phyloP scores from a whole-genome alignment of 2,329 filamentous ascomycete genomes.

The Neurospora crassa region DNA sequence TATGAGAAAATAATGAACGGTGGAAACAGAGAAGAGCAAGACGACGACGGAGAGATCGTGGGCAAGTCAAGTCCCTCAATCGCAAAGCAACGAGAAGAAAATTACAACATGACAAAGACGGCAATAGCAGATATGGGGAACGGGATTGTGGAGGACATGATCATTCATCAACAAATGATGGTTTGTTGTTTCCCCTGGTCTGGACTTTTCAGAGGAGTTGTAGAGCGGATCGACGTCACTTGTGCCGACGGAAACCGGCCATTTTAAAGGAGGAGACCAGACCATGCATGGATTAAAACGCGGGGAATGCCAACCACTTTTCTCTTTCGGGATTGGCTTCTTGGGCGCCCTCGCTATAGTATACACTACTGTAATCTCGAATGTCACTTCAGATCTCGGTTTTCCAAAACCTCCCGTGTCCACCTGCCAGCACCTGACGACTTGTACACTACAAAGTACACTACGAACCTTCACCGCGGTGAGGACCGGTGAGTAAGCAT shows the following conservation, averaged over 20 bases:
- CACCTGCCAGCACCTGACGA: neutral
- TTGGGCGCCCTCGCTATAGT: neutral
- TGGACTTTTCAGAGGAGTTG: neutral
- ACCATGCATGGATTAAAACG: neutral
- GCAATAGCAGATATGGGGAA: neutral
- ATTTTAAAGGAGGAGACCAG: neutral
- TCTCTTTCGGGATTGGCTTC: neutral
- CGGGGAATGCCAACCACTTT: neutral
- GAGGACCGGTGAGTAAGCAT: neutral
- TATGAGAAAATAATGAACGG: neutral
- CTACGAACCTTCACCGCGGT: neutral
- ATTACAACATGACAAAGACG: neutral
- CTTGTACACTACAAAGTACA: neutral
- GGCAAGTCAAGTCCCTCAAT: neutral
- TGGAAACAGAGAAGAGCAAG: neutral
- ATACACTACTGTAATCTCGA: neutral
- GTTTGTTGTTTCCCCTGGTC: neutral
- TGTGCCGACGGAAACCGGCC: constrained; percentile 20
- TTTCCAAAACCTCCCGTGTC: neutral
- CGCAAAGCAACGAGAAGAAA: neutral
- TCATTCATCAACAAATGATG: neutral
- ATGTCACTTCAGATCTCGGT: neutral
- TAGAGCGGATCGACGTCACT: constrained; percentile 16
- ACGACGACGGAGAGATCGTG: neutral
- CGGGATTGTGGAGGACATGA: neutral